These are phyloP conservation scores for Phytophthora rubi DNA, from an alignment of 352 stramenopile species.

Conservation along the genomic window DNA sequence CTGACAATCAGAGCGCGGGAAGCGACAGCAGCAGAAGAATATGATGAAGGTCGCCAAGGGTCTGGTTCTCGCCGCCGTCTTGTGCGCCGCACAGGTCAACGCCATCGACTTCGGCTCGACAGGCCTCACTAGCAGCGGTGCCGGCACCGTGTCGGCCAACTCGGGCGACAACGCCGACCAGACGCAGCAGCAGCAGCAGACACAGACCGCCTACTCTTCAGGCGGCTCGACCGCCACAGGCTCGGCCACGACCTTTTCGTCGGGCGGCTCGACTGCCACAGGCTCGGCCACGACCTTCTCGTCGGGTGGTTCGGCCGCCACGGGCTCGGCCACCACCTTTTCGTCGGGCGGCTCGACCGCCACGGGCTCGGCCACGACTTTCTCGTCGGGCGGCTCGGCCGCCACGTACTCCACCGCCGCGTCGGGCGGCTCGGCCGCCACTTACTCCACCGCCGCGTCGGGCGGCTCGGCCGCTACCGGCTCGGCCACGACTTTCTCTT, in stretches of 20 bases:
- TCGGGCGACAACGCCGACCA: slow-evolving; percentile 16
- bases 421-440: neutral
- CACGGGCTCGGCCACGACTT: neutral
- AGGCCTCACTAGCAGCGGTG: slow-evolving; percentile 21
- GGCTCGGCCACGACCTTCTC: slow-evolving; percentile 5
- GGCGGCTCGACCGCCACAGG: slow-evolving; percentile 9
- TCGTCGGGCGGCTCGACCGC: neutral
- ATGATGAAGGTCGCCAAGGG: slow-evolving; percentile 57
- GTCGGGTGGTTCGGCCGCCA: too few relatives aligned
- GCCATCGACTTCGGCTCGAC: slow-evolving; percentile 55
- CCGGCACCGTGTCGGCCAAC: slow-evolving; percentile 34
- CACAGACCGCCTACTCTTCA: neutral
- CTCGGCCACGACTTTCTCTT: slow-evolving; percentile 6
- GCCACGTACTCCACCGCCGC: neutral
- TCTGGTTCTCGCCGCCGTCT: slow-evolving; percentile 60
- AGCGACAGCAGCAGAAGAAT: slow-evolving; percentile 10
- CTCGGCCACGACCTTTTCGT: slow-evolving; percentile 6
- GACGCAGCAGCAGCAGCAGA: slow-evolving; percentile 18
- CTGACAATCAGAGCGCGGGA: neutral
- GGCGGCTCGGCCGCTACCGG: slow-evolving; percentile 11
- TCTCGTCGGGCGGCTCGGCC: slow-evolving; percentile 5
- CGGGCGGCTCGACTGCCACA: neutral
- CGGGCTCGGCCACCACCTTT: slow-evolving; percentile 7
- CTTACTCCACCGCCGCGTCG: neutral
- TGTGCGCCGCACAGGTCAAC: slow-evolving; percentile 59